Conservation (phyloP, 202 grass and related monocot species). For the Musa balbisiana region DNA sequence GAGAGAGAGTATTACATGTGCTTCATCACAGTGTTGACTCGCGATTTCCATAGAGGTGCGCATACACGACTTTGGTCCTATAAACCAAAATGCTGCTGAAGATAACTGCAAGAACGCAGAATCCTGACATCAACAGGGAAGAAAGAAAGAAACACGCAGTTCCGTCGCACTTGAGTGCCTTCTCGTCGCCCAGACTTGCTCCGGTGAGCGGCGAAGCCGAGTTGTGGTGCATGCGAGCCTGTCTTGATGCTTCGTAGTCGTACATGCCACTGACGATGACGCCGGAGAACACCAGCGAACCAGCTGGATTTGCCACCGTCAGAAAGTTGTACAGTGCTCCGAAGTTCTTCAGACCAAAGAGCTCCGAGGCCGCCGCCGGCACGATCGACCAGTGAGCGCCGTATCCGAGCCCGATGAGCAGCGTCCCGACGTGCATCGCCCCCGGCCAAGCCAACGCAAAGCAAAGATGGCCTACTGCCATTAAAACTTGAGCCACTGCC, state of each 20-base stretch:
- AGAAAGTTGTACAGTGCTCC: constrained; percentile 33
- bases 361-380: constrained; percentile 67
- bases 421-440: constrained; percentile 62
- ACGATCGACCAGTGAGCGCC: constrained; percentile 86
- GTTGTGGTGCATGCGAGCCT: no score
- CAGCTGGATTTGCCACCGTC: constrained; percentile 65
- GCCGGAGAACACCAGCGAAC: constrained; percentile 79
- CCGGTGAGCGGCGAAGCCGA: not conserved
- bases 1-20: no score
- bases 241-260: constrained; percentile 30
- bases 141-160: not conserved
- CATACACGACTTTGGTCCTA: not conserved
- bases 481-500: constrained; percentile 59
- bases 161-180: not conserved
- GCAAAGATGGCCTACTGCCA: constrained; percentile 66
- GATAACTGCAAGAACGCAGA: not conserved
- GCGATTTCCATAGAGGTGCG: not conserved
- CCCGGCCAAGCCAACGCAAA: constrained; percentile 88
- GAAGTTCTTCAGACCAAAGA: constrained; percentile 57
- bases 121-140: not conserved
- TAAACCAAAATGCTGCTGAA: not conserved
- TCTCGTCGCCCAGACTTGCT: not conserved
- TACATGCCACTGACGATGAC: constrained; percentile 83
- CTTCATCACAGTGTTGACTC: no score
- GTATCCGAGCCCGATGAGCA: constrained; percentile 70